These are phyloP conservation scores for Mortierella sp. DNA, from an alignment of 371 early-diverging fungal genomes.

Conservation along the genomic window DNA sequence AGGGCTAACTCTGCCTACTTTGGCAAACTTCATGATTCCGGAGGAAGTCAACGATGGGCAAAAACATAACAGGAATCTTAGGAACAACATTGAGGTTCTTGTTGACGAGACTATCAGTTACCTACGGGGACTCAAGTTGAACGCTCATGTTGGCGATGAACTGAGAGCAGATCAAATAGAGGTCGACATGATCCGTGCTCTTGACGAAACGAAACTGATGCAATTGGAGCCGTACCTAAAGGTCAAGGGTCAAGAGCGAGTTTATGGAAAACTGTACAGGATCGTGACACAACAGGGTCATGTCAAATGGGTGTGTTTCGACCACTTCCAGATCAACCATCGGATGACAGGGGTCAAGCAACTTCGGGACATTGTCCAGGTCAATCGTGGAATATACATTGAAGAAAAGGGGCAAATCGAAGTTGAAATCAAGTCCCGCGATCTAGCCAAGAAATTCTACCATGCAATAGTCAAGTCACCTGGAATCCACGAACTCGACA, in stretches of 20 bases:
- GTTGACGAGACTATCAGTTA: too few species aligned
- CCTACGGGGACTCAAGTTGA: too few species aligned
- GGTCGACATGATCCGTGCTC: conserved; percentile 3
- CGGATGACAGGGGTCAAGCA: not conserved
- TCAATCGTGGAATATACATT: not conserved
- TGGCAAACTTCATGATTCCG: too few species aligned
- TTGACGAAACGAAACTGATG: conserved; percentile 20
- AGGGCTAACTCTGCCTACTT: too few species aligned
- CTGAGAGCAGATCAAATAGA: too few species aligned
- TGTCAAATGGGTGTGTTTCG: conserved; percentile 15
- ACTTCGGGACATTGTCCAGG: not conserved
- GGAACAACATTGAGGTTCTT: too few species aligned
- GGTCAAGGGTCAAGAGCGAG: not conserved
- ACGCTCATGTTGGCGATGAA: too few species aligned
- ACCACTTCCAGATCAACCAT: not conserved
- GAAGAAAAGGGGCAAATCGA: not conserved
- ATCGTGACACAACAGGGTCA: not conserved
- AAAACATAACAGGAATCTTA: too few species aligned
- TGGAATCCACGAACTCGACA: not conserved
- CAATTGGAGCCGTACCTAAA: not conserved
- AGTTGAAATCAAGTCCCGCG: not conserved
- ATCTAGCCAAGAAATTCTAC: conserved; percentile 6
- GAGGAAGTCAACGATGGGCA: too few species aligned
- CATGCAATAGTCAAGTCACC: conserved; percentile 5
- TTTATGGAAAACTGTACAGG: conserved; percentile 5